A percentile compares a stretch with the other conserved stretches of the same genome.
Conservation (phyloP, 176 grass and related monocot species). For the Carex littledalei region DNA sequence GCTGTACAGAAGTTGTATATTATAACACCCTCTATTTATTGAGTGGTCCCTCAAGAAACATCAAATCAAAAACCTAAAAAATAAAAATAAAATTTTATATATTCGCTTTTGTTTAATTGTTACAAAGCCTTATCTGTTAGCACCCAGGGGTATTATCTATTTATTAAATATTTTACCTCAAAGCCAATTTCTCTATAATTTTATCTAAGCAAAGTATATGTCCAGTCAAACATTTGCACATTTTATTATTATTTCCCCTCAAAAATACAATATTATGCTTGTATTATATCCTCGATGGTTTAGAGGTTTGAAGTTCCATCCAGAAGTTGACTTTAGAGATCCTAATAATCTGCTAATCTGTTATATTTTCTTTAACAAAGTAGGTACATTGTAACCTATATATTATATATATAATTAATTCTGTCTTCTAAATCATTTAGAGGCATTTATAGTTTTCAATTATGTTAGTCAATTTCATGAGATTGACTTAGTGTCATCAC, state of each 20-base stretch:
- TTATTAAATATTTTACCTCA: no score
- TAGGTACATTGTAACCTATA: background rate
- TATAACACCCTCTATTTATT: background rate
- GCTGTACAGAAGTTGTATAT: constrained; percentile 4
- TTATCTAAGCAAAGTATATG: background rate
- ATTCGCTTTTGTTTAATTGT: background rate
- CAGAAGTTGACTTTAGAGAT: background rate
- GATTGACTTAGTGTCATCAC: background rate
- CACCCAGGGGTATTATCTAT: no score
- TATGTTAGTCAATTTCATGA: background rate
- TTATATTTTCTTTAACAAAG: background rate
- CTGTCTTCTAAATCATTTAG: background rate
- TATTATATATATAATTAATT: background rate
- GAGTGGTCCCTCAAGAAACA: background rate
- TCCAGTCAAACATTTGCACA: background rate
- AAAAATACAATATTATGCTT: background rate
- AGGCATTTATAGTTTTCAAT: background rate
- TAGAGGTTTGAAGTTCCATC: background rate
- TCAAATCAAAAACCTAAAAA: background rate
- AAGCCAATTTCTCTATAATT: no score
- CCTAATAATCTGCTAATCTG: background rate
- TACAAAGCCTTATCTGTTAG: background rate
- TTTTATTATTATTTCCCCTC: background rate
- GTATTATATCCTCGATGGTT: background rate
- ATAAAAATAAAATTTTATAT: background rate